Conservation (phyloP, 371 early-diverging fungal species). For the Gilbertella persicaria region DNA sequence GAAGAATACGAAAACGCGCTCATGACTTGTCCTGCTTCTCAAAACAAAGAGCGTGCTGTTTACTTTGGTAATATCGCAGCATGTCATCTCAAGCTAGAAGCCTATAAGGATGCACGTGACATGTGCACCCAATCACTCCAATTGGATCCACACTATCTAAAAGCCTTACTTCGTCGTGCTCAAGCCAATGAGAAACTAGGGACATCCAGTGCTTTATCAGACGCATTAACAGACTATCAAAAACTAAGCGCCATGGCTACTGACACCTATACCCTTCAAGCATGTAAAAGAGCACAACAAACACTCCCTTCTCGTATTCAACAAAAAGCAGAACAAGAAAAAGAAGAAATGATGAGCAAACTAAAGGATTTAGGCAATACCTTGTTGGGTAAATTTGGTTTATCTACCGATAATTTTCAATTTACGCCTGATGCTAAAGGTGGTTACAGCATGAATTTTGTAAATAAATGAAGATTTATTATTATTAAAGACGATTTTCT, state of each 20-base stretch:
- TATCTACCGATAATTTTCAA: conserved; percentile 75
- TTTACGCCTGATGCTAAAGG: conserved; percentile 65
- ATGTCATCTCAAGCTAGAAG: conserved; percentile 62
- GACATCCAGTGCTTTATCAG: conserved; percentile 50
- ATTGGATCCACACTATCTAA: conserved; percentile 70
- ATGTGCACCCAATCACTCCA: conserved; percentile 64
- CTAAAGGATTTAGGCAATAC: conserved; percentile 76
- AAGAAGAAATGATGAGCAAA: conserved; percentile 76
- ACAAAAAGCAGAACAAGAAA: conserved; percentile 62
- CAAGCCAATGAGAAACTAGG: conserved; percentile 71
- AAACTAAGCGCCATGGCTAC: conserved; percentile 19
- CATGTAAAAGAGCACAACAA: conserved; percentile 38
- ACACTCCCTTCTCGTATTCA: conserved; percentile 50
- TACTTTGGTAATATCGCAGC: conserved; percentile 71
- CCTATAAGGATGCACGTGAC: conserved; percentile 51
- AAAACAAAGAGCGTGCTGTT: conserved; percentile 51
- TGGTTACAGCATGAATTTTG: conserved; percentile 68
- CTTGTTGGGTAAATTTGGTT: conserved; percentile 72
- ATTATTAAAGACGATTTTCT: conserved; percentile 5
- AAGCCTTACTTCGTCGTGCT: conserved; percentile 80
- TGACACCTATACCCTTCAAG: conserved; percentile 37
- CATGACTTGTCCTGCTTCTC: conserved; percentile 51
- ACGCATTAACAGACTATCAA: conserved; percentile 61
- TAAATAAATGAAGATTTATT: conserved; percentile 43
- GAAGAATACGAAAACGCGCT: conserved; percentile 64